Evolutionary conservation across 2,329 filamentous ascomycete genomes (phyloP).

Genomic region (Elsinoe ampelina): DNA sequence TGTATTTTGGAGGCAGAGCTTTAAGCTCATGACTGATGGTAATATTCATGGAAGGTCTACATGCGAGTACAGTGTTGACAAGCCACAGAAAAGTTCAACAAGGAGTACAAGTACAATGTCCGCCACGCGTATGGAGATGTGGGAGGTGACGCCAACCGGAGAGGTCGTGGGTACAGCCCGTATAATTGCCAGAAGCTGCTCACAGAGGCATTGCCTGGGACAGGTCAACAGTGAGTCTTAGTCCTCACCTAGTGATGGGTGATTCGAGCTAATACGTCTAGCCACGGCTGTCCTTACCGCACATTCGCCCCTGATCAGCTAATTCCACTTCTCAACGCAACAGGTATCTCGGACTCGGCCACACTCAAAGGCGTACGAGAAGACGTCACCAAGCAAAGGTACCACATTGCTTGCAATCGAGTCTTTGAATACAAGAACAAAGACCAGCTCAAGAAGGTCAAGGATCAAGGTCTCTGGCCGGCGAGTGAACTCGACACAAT

Average conservation of each 20-base stretch:
- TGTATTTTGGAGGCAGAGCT: conserved; percentile 79
- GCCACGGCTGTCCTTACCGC: conserved; percentile 89
- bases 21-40: conserved; percentile 72
- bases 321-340: conserved; percentile 61
- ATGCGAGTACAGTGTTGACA: background rate
- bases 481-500: conserved; percentile 82
- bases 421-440: conserved; percentile 88
- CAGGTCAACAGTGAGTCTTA: conserved; percentile 55
- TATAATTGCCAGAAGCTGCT: conserved; percentile 94
- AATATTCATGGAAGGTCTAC: conserved; percentile 2
- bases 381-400: conserved; percentile 80
- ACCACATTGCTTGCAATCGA: conserved; percentile 90
- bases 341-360: conserved; percentile 69
- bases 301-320: conserved; percentile 89
- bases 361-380: conserved; percentile 74
- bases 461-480: conserved; percentile 39
- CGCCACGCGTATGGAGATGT: conserved; percentile 94
- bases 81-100: conserved; percentile 74
- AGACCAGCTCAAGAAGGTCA: conserved; percentile 41
- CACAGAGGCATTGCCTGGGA: conserved; percentile 75
- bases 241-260: background rate
- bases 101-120: conserved; percentile 94
- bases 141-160: conserved; percentile 79
- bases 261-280: background rate
- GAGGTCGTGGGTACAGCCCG: conserved; percentile 78